Base-by-base conservation (phyloP, 306 rosid genomes). In the Bauhinia variegata region DNA sequence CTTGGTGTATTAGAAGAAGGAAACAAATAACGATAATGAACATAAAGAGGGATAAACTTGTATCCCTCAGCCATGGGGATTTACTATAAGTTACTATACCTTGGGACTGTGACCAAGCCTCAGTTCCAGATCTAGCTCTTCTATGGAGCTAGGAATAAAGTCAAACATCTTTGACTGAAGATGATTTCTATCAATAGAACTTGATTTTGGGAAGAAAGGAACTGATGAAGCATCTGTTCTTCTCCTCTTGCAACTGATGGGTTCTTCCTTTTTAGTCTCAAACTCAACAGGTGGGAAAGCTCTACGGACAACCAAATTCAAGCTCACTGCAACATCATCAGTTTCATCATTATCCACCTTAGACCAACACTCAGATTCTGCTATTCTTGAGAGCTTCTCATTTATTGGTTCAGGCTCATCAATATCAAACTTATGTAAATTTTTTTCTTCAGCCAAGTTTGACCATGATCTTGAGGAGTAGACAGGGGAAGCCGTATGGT, bases 231-330 rank as follows among this genome's bases (percentile, higher is more conserved):
- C 36, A 14, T 91, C 84, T 12, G 32, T 51, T 72, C 77, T 87
- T 78, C 85, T 87, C 75, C 85, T 87, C 82, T 87, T 92, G 83
- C 64, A 79, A 76, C 75, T 77, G 13, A 66, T 8, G 32, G 47
- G 31, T 32, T 53, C 71, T 46, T 12, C 71, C 11, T 60, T 60
- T 49, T 74, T 57, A 44, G 60, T 28, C 54, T 74, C 76, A 63
- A 73, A 77, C 67, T 60, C 42, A 15, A 30, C 7, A 63, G 65
- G 31, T 44, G 54, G 17, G 9, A 54, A 52, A 49, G 72, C 13
- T 63, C 65, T 58, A 64, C 65, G 57, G 38, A 79, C 37, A 71
- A 75, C 63, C 70, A 67, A 71, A 70, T 66, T 80, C 63, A 75
- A 75, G 10, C 72, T 75, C 67, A 71, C 62, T 70, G 56, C 67